Evolutionary conservation across 2,329 filamentous ascomycete species (phyloP), one percentile per base, ranked within the genome.

Genomic region (Rugonectria rugulosa): DNA sequence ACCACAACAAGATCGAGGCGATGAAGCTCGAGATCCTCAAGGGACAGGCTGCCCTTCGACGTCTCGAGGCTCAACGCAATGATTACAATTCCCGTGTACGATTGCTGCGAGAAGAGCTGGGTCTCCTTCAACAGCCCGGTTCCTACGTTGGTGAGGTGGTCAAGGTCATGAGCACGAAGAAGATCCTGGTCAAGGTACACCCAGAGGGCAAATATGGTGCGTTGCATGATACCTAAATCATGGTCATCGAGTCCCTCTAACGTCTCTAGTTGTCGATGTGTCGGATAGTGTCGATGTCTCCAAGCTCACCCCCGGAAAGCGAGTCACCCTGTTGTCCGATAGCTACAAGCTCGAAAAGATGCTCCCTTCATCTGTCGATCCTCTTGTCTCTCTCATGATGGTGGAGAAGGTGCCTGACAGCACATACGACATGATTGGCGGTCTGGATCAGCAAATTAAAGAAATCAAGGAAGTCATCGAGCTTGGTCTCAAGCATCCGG

Each of bases 11-110:
- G 85, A 98, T 98, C 80, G 95, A 99, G 91, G 88, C 90, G 76
- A 97, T 98, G 91, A 98, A 98, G 89, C 92, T 99, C 76, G 94
- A 99, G 86, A 99, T 99, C 75, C 94, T 99, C 75, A 94, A 98
- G 79, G 94, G 95, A 53, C 95, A 99, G 80, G 94, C 95, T 53
- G 92, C 97, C 55, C 83, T 99, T 61, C 90, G 95, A 67, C 88
- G 95, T 73, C 86, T 99, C 68, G 95, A 99, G 82, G 95, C 95
- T 67, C 96, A 99, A 78, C 88, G 95, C 66, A 99, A 99, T 73
- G 95, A 99, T 79, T 98, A 98, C 85, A 99, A 99, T 82, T 98
- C 95, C 57, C 88, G 95, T 73, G 95, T 99, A 70, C 91, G 95
- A 60, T 82, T 99, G 77, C 80, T 99, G 70, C 86, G 95, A 68